These are phyloP conservation scores for Xylaria palmicola DNA, from an alignment of 495 filamentous ascomycete species.

Conservation along the genomic window DNA sequence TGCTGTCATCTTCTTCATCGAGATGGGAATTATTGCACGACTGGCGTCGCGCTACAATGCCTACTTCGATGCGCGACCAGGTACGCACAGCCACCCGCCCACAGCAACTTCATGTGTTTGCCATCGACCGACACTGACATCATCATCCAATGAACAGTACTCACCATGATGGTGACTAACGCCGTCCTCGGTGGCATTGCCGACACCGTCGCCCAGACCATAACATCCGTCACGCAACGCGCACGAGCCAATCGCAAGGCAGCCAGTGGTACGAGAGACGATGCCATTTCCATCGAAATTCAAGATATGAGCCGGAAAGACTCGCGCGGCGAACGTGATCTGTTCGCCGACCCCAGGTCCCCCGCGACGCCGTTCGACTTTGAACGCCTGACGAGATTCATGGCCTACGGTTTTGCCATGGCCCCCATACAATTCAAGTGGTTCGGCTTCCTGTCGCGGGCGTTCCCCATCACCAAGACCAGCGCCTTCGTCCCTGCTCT, in stretches of 20 bases:
- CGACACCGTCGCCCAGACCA: constrained; percentile 91
- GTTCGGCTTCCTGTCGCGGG: constrained; percentile 82
- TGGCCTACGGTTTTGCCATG: constrained; percentile 94
- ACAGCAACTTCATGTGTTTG: neutral
- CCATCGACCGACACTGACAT: constrained; percentile 7
- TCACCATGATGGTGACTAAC: constrained; percentile 98
- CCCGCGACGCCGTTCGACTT: constrained; percentile 91
- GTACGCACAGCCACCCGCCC: constrained; percentile 43
- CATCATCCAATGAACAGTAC: constrained; percentile 51
- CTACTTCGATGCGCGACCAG: constrained; percentile 84
- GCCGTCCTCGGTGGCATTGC: constrained; percentile 89
- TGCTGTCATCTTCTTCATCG: constrained; percentile 77
- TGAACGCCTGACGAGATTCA: constrained; percentile 87
- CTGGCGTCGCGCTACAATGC: constrained; percentile 84
- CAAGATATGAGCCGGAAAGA: constrained; percentile 85
- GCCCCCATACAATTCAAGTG: constrained; percentile 95
- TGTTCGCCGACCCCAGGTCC: constrained; percentile 61
- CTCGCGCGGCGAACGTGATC: constrained; percentile 68
- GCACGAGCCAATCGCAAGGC: constrained; percentile 61
- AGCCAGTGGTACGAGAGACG: constrained; percentile 55
- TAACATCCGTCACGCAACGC: constrained; percentile 76
- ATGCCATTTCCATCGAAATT: constrained; percentile 83
- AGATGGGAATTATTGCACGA: constrained; percentile 81
- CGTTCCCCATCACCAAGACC: constrained; percentile 81
- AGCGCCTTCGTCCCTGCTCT: constrained; percentile 72